These are phyloP conservation scores for Dactylonectria macrodidyma DNA, from an alignment of 2,329 filamentous ascomycete species.

Conservation along the genomic window DNA sequence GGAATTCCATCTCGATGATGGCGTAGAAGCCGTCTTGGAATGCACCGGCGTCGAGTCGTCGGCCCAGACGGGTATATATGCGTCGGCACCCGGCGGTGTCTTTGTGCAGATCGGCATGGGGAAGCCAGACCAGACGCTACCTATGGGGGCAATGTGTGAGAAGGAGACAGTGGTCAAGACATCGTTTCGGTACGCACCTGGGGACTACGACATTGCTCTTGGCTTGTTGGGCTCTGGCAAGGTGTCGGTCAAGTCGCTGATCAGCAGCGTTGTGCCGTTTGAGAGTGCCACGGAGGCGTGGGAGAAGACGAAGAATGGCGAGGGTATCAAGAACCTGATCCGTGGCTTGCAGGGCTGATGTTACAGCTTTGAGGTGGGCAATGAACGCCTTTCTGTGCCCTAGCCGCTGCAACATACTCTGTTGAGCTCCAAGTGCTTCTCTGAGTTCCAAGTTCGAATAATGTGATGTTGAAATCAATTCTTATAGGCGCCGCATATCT, in stretches of 20 bases:
- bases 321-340: conserved; percentile 80
- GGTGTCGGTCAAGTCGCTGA: conserved; percentile 84
- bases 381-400: not conserved
- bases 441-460: not conserved
- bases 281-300: conserved; percentile 78
- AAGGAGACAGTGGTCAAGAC: conserved; percentile 91
- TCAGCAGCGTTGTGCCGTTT: conserved; percentile 84
- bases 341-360: conserved; percentile 22
- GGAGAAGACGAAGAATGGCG: conserved; percentile 85
- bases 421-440: not conserved
- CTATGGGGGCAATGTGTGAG: conserved; percentile 85
- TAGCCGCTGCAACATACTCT: not conserved
- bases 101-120: conserved; percentile 40
- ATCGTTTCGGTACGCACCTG: conserved; percentile 88
- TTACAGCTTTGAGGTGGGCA: not conserved
- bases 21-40: conserved; percentile 69
- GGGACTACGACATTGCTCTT: conserved; percentile 89
- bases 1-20: conserved; percentile 69
- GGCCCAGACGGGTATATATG: conserved; percentile 29
- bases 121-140: conserved; percentile 34
- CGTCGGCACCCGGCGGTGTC: conserved; percentile 27
- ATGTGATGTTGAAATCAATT: not conserved
- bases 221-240: conserved; percentile 79
- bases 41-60: conserved; percentile 41
- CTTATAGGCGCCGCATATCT: not conserved